phyloP scores from a whole-genome alignment of 306 rosid genomes.

The Sophora flavescens region DNA sequence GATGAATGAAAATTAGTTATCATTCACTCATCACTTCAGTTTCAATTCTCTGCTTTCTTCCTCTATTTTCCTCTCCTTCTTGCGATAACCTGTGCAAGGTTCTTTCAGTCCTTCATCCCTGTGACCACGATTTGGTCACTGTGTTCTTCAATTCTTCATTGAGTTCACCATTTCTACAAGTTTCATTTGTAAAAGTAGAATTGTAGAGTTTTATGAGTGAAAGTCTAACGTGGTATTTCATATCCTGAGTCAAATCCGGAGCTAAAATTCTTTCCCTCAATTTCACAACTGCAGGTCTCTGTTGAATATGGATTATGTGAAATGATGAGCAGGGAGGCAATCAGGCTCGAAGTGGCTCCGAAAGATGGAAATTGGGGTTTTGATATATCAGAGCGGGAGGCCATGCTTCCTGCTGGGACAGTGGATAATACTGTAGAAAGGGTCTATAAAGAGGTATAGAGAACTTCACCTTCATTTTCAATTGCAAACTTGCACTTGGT shows the following conservation, averaged over 20 bases:
- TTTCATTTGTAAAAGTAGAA: constrained; percentile 14
- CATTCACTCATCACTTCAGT: too few species aligned
- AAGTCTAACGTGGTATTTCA: not conserved
- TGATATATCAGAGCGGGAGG: constrained; percentile 72
- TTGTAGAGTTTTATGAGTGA: not conserved
- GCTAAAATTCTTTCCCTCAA: not conserved
- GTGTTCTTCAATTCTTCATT: too few species aligned
- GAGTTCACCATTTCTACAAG: too few species aligned
- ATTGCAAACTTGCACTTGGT: not conserved
- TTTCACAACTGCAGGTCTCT: constrained; percentile 61
- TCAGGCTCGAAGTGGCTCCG: constrained; percentile 61
- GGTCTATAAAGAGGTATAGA: constrained; percentile 73
- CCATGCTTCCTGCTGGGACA: constrained; percentile 72
- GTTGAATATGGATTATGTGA: constrained; percentile 91
- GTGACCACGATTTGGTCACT: too few species aligned
- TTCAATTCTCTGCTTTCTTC: too few species aligned
- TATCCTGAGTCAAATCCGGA: not conserved
- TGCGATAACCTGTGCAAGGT: too few species aligned
- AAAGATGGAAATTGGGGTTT: constrained; percentile 82
- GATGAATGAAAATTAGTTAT: too few species aligned
- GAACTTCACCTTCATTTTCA: not conserved
- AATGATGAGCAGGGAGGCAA: constrained; percentile 75
- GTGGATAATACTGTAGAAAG: constrained; percentile 67
- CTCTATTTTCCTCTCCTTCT: too few species aligned
- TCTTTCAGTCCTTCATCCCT: too few species aligned